Conservation (phyloP, 108 stramenopile species). For the Skeletonema costatum region DNA sequence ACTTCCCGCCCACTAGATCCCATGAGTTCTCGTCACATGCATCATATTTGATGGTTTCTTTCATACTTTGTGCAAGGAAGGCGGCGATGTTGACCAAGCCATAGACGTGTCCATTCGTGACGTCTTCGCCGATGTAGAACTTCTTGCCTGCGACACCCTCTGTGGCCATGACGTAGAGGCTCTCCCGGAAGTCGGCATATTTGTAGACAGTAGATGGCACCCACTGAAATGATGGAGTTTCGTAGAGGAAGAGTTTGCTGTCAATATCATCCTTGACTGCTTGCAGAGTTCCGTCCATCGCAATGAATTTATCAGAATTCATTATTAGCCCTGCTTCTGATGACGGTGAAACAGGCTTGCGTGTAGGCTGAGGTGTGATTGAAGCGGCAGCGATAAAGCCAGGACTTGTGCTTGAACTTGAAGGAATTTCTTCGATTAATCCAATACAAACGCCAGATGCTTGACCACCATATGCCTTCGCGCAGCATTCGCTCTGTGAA, state of each 20-base stretch:
- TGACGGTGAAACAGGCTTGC: too few species aligned
- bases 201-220: slow-evolving; percentile 25
- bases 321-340: too few species aligned
- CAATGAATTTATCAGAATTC: too few species aligned
- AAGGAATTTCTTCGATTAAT: neutral
- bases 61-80: neutral
- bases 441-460: slow-evolving; percentile 13
- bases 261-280: slow-evolving; percentile 7
- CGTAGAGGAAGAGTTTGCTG: slow-evolving; percentile 30
- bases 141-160: slow-evolving; percentile 8
- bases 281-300: neutral
- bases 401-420: neutral
- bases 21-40: slow-evolving; percentile 49
- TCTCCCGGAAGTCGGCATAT: slow-evolving; percentile 9
- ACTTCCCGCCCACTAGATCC: slow-evolving; percentile 14
- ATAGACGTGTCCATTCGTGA: slow-evolving; percentile 10
- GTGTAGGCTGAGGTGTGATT: too few species aligned
- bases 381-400: too few species aligned
- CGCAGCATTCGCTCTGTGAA: slow-evolving; percentile 13
- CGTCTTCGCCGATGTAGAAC: slow-evolving; percentile 20
- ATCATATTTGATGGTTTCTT: slow-evolving; percentile 57
- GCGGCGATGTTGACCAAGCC: slow-evolving; percentile 20
- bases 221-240: slow-evolving; percentile 18
- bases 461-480: slow-evolving; percentile 12
- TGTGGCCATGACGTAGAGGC: slow-evolving; percentile 19